Base-by-base conservation (phyloP, 2,329 filamentous ascomycete genomes). In the Alternaria triticimaculans region DNA sequence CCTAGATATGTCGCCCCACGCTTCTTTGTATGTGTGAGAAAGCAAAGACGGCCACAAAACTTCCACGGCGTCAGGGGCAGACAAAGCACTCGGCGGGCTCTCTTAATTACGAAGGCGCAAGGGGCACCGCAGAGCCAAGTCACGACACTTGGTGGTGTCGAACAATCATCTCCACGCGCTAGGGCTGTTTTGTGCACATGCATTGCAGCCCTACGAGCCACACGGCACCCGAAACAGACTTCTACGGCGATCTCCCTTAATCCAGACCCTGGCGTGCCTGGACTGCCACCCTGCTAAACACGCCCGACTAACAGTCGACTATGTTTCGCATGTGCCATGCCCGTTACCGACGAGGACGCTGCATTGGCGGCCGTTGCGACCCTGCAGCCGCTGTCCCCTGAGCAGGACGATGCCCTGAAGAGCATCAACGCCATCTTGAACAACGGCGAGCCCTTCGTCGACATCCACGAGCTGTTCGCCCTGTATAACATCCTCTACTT, bases 401-500 rank as follows among this genome's bases (percentile, higher is more conserved):
- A 77, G 54, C 81, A 82, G 64, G 62, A 72, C 30, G 63, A 72
- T 2, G 80, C 81, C 6, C 63, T 75, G 30, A 57, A 64, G 1
- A 68, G 76, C n/a, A 76, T 84, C 67, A 75, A 78, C 33, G 62
- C 55, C n/a, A 78, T 84, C 25, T 63, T 83, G n/a, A 60, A 70
- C 23, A 71, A 79, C 44, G 72, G 71, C 28, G 75, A 80, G 58
- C 80, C 81, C 1, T 80, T 82, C 60, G 78, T 82, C 21, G 77
- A 83, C 62, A 71, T 83, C 20, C 78, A 81, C 49, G 71, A 78
- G 58, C 77, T 83, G 6, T 82, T 83, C 60, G 67, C 62, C 14
- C 72, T 79, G 56, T 83, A 81, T 68, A 76, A 82, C 65, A 71
- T 76, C 23, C 71, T 84, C 46, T 83, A 84, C 74, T 83, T 84